These are phyloP conservation scores for Pilasporangium apinafurcum DNA, from an alignment of 352 stramenopile genomes.

Conservation along the genomic window DNA sequence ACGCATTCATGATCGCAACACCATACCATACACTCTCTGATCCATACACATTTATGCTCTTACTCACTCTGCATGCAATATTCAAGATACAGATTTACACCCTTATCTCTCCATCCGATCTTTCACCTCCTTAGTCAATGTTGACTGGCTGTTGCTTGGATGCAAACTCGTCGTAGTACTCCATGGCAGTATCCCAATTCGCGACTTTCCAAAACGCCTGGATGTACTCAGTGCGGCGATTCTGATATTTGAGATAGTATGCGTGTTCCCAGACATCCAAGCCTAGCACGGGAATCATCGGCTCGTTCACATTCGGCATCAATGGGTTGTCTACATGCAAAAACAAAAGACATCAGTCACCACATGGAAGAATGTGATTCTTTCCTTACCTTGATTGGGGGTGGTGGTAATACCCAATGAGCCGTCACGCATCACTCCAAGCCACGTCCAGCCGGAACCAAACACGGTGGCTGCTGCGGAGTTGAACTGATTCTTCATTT, in stretches of 20 bases:
- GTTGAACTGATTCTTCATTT: slow-evolving; percentile 62
- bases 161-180: slow-evolving; percentile 58
- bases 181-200: slow-evolving; percentile 60
- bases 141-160: slow-evolving; percentile 33
- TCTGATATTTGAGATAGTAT: slow-evolving; percentile 90
- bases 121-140: too few relatives aligned
- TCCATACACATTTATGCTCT: too few relatives aligned
- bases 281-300: slow-evolving; percentile 73
- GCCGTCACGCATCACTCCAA: slow-evolving; percentile 32
- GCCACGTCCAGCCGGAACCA: slow-evolving; percentile 57
- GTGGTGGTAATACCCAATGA: slow-evolving; percentile 85
- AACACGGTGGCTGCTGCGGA: slow-evolving; percentile 44
- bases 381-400: slow-evolving; percentile 91
- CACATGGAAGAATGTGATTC: too few relatives aligned
- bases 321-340: slow-evolving; percentile 50
- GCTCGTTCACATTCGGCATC: slow-evolving; percentile 20
- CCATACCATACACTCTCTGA: too few relatives aligned
- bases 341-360: too few relatives aligned
- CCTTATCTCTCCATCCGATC: too few relatives aligned
- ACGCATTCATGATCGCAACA: too few relatives aligned
- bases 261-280: slow-evolving; percentile 88
- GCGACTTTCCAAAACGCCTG: slow-evolving; percentile 91
- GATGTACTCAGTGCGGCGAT: slow-evolving; percentile 86
- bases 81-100: too few relatives aligned
- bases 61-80: too few relatives aligned